Evolutionary conservation across 164 flowering plant genomes (phyloP).

Genomic region (Magnolia kwangsiensis): DNA sequence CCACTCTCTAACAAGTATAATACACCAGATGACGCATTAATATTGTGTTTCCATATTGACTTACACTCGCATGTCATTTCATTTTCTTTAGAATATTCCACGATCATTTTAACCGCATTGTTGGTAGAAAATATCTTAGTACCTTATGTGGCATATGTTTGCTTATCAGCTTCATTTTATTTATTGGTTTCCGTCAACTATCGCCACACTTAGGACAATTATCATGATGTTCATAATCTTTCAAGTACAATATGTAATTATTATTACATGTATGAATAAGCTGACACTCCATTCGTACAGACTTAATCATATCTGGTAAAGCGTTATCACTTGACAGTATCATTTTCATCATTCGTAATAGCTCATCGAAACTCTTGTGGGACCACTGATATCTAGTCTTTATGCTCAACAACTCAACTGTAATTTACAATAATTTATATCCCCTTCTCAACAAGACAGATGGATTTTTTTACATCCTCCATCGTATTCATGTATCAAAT

Average conservation of each 20-base stretch:
- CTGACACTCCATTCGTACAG: not conserved
- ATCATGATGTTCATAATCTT: not conserved
- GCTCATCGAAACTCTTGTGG: not conserved
- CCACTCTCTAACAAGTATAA: not conserved
- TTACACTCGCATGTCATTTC: not conserved
- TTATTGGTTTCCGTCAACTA: not conserved
- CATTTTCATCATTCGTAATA: not conserved
- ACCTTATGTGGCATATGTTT: not conserved
- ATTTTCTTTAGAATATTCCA: not conserved
- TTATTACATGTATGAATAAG: not conserved
- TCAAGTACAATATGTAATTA: not conserved
- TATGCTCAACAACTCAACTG: not conserved
- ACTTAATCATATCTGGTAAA: not conserved
- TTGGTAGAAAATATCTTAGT: not conserved
- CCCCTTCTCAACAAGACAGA: not conserved
- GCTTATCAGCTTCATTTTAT: not conserved
- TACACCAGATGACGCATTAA: not conserved
- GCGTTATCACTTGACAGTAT: not conserved
- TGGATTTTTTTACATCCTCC: not conserved
- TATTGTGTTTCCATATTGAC: not conserved
- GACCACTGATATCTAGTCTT: conserved; percentile 5
- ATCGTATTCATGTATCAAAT: not conserved
- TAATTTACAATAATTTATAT: not conserved
- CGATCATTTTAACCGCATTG: not conserved
- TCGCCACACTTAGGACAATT: not conserved